phyloP scores from a whole-genome alignment of 1,284 basidiomycete genomes.

The Xerocomus minutiporus region DNA sequence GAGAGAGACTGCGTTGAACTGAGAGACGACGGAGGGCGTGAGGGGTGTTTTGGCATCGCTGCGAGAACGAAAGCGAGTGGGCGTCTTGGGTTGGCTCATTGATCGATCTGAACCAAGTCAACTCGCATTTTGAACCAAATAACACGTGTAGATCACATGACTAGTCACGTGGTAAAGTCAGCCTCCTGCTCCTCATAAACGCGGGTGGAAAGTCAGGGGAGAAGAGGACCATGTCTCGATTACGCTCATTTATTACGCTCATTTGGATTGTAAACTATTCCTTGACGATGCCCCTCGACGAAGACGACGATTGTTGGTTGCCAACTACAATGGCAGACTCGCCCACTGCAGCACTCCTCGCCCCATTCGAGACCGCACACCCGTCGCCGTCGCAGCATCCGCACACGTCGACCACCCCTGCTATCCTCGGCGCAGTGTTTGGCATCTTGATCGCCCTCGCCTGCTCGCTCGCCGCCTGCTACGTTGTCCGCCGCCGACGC shows the following conservation, averaged over 20 bases:
- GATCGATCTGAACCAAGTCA: background rate
- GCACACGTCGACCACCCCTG: constrained; percentile 10
- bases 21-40: constrained; percentile 59
- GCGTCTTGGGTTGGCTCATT: constrained; percentile 53
- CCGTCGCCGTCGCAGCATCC: constrained; percentile 10
- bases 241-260: constrained; percentile 21
- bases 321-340: background rate
- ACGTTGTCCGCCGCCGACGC: constrained; percentile 11
- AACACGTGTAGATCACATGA: constrained; percentile 18
- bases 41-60: constrained; percentile 71
- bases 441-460: constrained; percentile 15
- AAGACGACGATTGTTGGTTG: constrained; percentile 3
- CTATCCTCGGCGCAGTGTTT: constrained; percentile 14
- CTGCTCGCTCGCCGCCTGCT: constrained; percentile 4
- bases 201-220: background rate
- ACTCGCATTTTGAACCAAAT: constrained; percentile 13
- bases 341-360: constrained; percentile 11
- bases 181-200: constrained; percentile 20
- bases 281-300: constrained; percentile 13
- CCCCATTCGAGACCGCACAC: constrained; percentile 13
- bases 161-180: constrained; percentile 25
- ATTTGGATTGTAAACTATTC: constrained; percentile 9
- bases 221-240: constrained; percentile 11
- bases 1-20: constrained; percentile 51
- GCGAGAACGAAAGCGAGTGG: constrained; percentile 57